phyloP scores from a whole-genome alignment of 225 moss, liverwort and hornwort genomes.

The Marchantia polymorpha region DNA sequence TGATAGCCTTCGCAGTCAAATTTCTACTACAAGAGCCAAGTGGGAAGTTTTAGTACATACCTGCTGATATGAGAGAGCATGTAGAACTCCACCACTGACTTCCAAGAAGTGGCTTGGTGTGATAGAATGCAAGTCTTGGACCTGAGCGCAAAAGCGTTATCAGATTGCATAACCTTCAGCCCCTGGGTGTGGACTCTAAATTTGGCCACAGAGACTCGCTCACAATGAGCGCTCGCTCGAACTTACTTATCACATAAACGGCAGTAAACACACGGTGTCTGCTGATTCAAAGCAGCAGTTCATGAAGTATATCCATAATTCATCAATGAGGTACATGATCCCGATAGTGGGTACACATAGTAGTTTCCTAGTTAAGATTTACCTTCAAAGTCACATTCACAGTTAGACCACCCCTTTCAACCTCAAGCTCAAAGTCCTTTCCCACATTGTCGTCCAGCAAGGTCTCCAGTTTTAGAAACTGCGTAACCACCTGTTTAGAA shows the following conservation, averaged over 20 bases:
- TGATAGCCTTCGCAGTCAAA: not conserved
- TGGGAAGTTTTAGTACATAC: slow-evolving; percentile 21
- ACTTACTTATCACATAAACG: too few species aligned
- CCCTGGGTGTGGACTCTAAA: too few species aligned
- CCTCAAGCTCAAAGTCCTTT: slow-evolving; percentile 48
- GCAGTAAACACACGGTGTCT: too few species aligned
- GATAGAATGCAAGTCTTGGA: slow-evolving; percentile 78
- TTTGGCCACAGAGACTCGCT: too few species aligned
- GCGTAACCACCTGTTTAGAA: slow-evolving; percentile 52
- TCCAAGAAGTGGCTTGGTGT: slow-evolving; percentile 77
- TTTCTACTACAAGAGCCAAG: too few species aligned
- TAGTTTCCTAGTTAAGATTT: not conserved
- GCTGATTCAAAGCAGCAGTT: too few species aligned
- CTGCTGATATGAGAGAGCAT: slow-evolving; percentile 87
- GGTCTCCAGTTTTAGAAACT: slow-evolving; percentile 70
- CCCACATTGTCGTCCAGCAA: slow-evolving; percentile 75
- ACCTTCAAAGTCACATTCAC: slow-evolving; percentile 49
- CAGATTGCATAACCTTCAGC: too few species aligned
- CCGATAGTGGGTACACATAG: not conserved
- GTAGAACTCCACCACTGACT: slow-evolving; percentile 82
- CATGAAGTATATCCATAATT: too few species aligned
- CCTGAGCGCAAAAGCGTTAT: slow-evolving; percentile 23
- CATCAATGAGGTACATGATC: not conserved
- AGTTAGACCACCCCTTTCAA: slow-evolving; percentile 71
- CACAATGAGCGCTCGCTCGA: too few species aligned